Conservation (phyloP, 2,329 filamentous ascomycete genomes). For the Xylariaceae sp. region DNA sequence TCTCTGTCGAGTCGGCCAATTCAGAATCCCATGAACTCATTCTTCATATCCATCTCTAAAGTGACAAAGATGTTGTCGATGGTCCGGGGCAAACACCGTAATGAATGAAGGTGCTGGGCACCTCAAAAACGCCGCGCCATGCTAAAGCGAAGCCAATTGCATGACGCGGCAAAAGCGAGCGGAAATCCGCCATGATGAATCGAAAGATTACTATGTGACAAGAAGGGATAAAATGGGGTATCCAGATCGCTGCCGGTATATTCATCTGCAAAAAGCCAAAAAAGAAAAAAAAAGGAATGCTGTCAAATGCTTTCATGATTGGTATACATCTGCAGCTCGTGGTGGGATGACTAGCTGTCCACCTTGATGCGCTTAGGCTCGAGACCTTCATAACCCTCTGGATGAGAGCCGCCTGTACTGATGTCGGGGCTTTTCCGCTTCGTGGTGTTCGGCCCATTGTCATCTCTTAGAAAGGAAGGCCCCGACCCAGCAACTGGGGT, state of each 20-base stretch:
- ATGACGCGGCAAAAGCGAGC: slow-evolving; percentile 36
- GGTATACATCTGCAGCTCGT: slow-evolving; percentile 33
- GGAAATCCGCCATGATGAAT: slow-evolving; percentile 27
- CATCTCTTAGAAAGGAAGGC: slow-evolving; percentile 68
- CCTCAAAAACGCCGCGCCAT: slow-evolving; percentile 40
- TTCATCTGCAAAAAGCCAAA: slow-evolving; percentile 1
- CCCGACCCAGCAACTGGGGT: slow-evolving; percentile 74
- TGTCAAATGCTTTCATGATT: slow-evolving; percentile 25
- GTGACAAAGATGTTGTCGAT: slow-evolving; percentile 11
- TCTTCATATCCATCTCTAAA: slow-evolving; percentile 41
- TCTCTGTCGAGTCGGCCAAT: slow-evolving; percentile 10
- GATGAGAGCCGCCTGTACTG: slow-evolving; percentile 47
- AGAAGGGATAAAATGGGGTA: slow-evolving; percentile 30
- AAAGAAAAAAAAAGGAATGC: slow-evolving; percentile 14
- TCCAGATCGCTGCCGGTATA: slow-evolving; percentile 23
- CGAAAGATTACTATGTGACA: slow-evolving; percentile 32
- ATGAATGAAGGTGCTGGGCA: slow-evolving; percentile 24
- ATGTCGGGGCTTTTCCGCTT: slow-evolving; percentile 66
- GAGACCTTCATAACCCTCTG: slow-evolving; percentile 52
- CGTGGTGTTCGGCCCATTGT: slow-evolving; percentile 46
- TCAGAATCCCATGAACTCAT: slow-evolving; percentile 36
- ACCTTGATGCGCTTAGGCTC: slow-evolving; percentile 63
- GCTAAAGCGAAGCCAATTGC: slow-evolving; percentile 32
- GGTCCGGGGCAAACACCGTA: slow-evolving; percentile 23
- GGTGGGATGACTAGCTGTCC: slow-evolving; percentile 47